Base-by-base conservation (phyloP, 2,329 filamentous ascomycete species). In the Phialophora macrospora region DNA sequence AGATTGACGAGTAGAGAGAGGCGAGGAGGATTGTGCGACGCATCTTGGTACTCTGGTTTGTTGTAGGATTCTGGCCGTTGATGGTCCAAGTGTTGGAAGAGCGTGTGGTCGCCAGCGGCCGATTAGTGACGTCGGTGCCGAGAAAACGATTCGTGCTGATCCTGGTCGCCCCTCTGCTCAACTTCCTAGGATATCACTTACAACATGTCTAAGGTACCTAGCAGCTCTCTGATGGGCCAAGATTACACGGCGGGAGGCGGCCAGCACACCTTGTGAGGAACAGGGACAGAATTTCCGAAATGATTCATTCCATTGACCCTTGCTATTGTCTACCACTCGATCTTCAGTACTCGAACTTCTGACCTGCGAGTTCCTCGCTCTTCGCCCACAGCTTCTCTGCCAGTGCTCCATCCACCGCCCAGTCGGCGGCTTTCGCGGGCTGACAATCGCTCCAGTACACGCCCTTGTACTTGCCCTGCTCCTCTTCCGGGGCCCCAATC, bases 1-100 rank as follows among this genome's bases (percentile, higher is more conserved):
- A 63, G 20, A 68, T 44, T 14, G 66, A 63, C 14, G 66, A 66
- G 52, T 66, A 66, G 11, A 68, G 7, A 8, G 57, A 58, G 26
- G 52, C 24, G 14, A 63, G 7, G 7, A 68, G 60, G 54, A 66
- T 59, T 62, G 56, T 59, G 22, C 60, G 60, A 41, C 61, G 66
- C 66, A 68, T 68, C 30, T 58, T 57, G 20, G 1, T 24, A 14
- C 20, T 51, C 11, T 51, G 48, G 48, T 28, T 14, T 24, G n/a
- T 22, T 51, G 22, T 51, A n/a, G 4, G 20, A 7, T 7, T 8
- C 5, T 8, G 38, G 1, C 17, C 17, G 38, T n/a, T n/a, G 38
- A 51, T 26, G 48, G 48, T 24, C 20, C 48, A 51, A 51, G 48
- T 44, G 38, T 44, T 44, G 38, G 17, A n/a, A 44, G 5, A 8